phyloP scores from a whole-genome alignment of 2,329 filamentous ascomycete species.

The Xylogone sp. region DNA sequence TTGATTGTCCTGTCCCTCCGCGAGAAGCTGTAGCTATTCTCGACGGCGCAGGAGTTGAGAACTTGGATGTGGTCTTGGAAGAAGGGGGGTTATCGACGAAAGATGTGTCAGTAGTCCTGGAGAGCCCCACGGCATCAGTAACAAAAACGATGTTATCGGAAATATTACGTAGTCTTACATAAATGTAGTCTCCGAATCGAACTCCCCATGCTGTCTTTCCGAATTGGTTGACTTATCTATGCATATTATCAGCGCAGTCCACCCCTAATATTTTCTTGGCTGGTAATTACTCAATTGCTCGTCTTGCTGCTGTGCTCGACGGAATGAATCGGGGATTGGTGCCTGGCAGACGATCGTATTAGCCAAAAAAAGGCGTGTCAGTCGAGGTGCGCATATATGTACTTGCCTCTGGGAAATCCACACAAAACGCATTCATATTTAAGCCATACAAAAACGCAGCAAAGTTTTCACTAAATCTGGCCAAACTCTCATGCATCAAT shows the following conservation, averaged over 20 bases:
- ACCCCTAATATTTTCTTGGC: background rate
- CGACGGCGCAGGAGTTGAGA: slow-evolving; percentile 26
- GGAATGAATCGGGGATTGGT: slow-evolving; percentile 80
- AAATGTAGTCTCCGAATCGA: slow-evolving; percentile 75
- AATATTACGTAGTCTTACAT: slow-evolving; percentile 50
- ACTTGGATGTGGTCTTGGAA: slow-evolving; percentile 44
- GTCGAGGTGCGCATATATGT: background rate
- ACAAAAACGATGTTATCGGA: background rate
- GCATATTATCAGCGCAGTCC: slow-evolving; percentile 11
- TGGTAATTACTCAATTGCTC: slow-evolving; percentile 39
- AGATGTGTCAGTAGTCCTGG: slow-evolving; percentile 83
- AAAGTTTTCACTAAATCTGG: slow-evolving; percentile 93
- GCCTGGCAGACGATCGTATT: slow-evolving; percentile 49
- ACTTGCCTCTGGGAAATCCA: slow-evolving; percentile 88
- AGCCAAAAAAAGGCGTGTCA: background rate
- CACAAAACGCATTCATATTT: slow-evolving; percentile 99
- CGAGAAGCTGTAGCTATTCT: slow-evolving; percentile 19
- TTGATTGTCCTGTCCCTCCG: slow-evolving; percentile 20
- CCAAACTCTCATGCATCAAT: slow-evolving; percentile 90
- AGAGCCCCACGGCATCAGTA: slow-evolving; percentile 2
- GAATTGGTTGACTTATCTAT: slow-evolving; percentile 30
- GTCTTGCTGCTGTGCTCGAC: slow-evolving; percentile 57
- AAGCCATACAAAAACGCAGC: slow-evolving; percentile 91
- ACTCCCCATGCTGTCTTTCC: slow-evolving; percentile 31
- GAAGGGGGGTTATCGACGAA: slow-evolving; percentile 80